Conservation (phyloP, 257 asterid species). For the Solanum appendiculatum region DNA sequence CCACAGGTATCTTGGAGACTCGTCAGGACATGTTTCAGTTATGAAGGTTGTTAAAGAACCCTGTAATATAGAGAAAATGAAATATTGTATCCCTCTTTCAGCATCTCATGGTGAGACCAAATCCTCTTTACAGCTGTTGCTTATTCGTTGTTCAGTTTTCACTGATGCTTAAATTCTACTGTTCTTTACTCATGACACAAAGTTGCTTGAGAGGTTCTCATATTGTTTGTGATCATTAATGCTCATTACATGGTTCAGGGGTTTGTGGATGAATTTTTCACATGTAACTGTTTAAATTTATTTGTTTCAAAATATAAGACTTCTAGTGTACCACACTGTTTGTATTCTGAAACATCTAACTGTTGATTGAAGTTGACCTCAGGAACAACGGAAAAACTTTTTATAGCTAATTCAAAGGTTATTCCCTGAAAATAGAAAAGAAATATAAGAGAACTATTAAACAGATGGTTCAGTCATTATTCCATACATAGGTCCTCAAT, state of each 20-base stretch:
- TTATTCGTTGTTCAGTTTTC: neutral
- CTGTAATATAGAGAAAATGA: slow-evolving; percentile 48
- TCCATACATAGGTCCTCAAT: neutral
- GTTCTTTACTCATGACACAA: neutral
- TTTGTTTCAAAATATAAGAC: neutral
- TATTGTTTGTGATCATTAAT: neutral
- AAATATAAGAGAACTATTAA: neutral
- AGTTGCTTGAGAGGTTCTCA: neutral
- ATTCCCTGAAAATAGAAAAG: neutral
- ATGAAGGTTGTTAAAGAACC: slow-evolving; percentile 46
- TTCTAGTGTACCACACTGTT: neutral
- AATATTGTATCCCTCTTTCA: slow-evolving; percentile 59
- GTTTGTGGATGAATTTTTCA: neutral
- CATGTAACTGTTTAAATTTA: neutral
- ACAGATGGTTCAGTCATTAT: neutral
- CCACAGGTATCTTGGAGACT: slow-evolving; percentile 77
- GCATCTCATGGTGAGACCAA: slow-evolving; percentile 58
- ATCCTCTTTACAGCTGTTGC: neutral
- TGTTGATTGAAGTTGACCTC: neutral
- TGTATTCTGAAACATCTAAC: neutral
- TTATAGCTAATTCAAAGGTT: neutral
- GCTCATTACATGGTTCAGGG: neutral
- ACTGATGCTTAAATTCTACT: neutral
- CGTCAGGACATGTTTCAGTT: slow-evolving; percentile 55
- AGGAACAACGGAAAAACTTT: neutral